Base-by-base conservation (phyloP, 2,329 filamentous ascomycete genomes). In the Hypoxylon sp. region DNA sequence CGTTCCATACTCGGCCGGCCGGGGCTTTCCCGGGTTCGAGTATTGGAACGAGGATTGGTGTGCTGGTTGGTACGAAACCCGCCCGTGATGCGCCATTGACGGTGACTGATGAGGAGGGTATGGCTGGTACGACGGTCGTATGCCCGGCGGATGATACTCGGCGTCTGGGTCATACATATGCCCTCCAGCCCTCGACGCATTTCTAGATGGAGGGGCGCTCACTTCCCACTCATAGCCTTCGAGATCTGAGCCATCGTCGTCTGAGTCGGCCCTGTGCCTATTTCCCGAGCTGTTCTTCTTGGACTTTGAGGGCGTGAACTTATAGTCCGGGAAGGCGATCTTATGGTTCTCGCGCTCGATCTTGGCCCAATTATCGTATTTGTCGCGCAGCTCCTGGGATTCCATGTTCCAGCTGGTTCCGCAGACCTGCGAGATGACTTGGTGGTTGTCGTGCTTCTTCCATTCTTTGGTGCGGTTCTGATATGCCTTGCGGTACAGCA, bases 401-500 rank as follows among this genome's bases (percentile, higher is more conserved):
- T 98, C 96, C 74, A 94, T 81, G 4, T 89, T 88, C 96, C 96
- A 99, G 76, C 93, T 95, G 61, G 89, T 84, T 29, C 94, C 96
- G 63, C 93, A 94, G n/a, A 96, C 89, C 50, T 90, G 89, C 1
- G 95, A 98, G 26, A 98, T 92, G 37, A 96, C 84, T 79, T 99
- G 95, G 79, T 99, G 95, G 81, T 98, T 98, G 80, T 96, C 95
- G 75, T 96, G 90, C 13, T 88, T 84, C 74, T 92, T 93, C 85
- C 90, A 93, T 57, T 88, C 85, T 80, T 97, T 97, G 66, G 93
- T 93, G 33, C 94, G 87, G 69, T 96, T 92, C 67, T 97, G 93
- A 77, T 93, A 98, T 5, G 94, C 93, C 72, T 96, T 97, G 46
- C 96, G 91, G 80, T 99, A 99, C 55, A 99, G 85, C 92, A 99